Conservation (phyloP, 768 basidiomycete species). For the Favolaschia claudopus region DNA sequence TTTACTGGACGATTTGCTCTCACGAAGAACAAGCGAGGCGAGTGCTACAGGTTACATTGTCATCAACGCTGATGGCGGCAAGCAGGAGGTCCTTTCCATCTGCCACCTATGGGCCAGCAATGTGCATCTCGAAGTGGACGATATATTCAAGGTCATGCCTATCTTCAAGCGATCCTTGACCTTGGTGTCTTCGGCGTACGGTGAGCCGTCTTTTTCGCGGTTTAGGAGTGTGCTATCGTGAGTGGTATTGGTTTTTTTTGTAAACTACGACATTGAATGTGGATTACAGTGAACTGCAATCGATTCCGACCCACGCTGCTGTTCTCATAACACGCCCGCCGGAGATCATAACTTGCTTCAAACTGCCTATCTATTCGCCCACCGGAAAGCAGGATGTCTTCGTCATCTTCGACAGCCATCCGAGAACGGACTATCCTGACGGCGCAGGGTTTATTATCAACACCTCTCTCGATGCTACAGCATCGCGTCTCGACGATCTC, state of each 20-base stretch:
- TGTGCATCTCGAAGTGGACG: slow-evolving; percentile 64
- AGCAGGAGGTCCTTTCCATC: slow-evolving; percentile 65
- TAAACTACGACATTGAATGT: not conserved
- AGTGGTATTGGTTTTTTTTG: slow-evolving; percentile 4
- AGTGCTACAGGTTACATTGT: not conserved
- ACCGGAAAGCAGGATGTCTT: slow-evolving; percentile 43
- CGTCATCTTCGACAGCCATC: slow-evolving; percentile 73
- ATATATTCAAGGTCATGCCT: slow-evolving; percentile 51
- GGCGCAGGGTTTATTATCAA: slow-evolving; percentile 69
- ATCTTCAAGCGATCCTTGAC: slow-evolving; percentile 53
- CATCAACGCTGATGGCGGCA: not conserved
- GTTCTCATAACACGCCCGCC: slow-evolving; percentile 74
- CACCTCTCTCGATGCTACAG: slow-evolving; percentile 51
- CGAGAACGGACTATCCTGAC: slow-evolving; percentile 61
- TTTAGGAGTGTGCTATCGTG: slow-evolving; percentile 46
- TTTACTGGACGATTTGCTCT: slow-evolving; percentile 43
- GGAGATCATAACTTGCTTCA: slow-evolving; percentile 67
- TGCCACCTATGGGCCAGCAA: slow-evolving; percentile 63
- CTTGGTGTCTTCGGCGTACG: slow-evolving; percentile 44
- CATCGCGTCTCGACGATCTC: slow-evolving; percentile 52
- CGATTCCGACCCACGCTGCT: slow-evolving; percentile 37
- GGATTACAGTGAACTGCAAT: slow-evolving; percentile 35
- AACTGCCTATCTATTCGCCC: slow-evolving; percentile 35
- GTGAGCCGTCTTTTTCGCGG: slow-evolving; percentile 42
- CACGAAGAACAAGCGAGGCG: slow-evolving; percentile 47